Evolutionary conservation across 2,329 filamentous ascomycete genomes (phyloP).

Genomic region (Cordyceps pruinosa): DNA sequence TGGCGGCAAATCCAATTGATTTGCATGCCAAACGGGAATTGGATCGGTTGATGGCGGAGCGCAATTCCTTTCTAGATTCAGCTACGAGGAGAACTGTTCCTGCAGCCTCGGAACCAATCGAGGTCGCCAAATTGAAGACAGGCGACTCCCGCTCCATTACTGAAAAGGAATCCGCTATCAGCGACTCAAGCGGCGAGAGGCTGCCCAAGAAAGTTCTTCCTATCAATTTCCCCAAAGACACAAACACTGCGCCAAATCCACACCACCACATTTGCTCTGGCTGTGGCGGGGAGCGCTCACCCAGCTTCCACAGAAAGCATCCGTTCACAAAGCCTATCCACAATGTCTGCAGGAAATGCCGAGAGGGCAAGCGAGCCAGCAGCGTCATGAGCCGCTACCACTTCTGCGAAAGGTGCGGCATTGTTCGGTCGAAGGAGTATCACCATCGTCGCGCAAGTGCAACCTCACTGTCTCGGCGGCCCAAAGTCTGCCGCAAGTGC

Average conservation of each 20-base stretch:
- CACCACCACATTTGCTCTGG: conserved; percentile 28
- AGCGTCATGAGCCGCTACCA: conserved; percentile 24
- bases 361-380: conserved; percentile 19
- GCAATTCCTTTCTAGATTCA: conserved; percentile 1
- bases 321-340: conserved; percentile 23
- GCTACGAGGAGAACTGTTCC: conserved; percentile 9
- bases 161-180: background rate
- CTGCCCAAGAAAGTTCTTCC: background rate
- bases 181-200: background rate
- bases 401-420: conserved; percentile 38
- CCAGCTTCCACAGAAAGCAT: conserved; percentile 28
- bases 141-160: background rate
- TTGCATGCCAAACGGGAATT: background rate
- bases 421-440: conserved; percentile 32
- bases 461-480: background rate
- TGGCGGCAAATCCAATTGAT: conserved; percentile 1
- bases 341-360: conserved; percentile 31
- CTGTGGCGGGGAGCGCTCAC: conserved; percentile 30
- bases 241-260: background rate
- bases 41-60: background rate
- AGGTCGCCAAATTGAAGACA: background rate
- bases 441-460: conserved; percentile 19
- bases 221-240: background rate
- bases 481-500: conserved; percentile 8
- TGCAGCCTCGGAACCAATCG: background rate